Base-by-base conservation (phyloP, 2,329 filamentous ascomycete species). In the Alternaria burnsii region DNA sequence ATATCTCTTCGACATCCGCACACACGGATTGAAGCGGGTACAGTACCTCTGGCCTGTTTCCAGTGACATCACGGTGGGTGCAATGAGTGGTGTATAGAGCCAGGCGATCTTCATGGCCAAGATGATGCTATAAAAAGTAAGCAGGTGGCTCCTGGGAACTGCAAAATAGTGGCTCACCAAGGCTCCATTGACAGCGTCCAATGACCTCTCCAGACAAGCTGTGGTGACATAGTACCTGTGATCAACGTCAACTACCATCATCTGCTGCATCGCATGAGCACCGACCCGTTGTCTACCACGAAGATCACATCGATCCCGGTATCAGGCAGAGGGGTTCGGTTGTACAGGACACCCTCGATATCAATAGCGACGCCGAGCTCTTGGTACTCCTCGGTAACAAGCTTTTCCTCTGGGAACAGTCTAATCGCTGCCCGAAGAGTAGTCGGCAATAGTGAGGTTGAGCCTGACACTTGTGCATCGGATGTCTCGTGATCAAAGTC, bases 221-320 rank as follows among this genome's bases (percentile, higher is more conserved):
- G 62, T 62, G 20, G 69, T 72, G 18, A 74, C 73, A 40, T 75
- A 74, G 56, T 74, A 75, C 1, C 73, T 76, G 28, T 22, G 43
- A 2, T 16, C 7, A 34, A 32, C 12, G 42, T 68, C 36, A 66
- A 58, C 41, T 26, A 24, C 22, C 16, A 38, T 44, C 16, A 6
- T 24, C 5, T 14, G 36, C 20, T 24, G 30, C 22, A 22, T 18
- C 14, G 16, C 11, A 7, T n/a, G 9, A 6, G 16, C 36, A 56
- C 59, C 62, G 65, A 79, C 76, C 75, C 74, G 52, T 79, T 80
- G 59, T 80, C 78, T 34, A 80, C 63, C 20, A 80, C 59, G 22
- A 80, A 68, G 6, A 78, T 61, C 5, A 79, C 58, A 63, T 79
- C 77, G 18, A 80, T 61, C 8, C 59, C 61, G 4, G 55, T 50